Evolutionary conservation across 352 stramenopile genomes (phyloP), one percentile per base, ranked within the genome.

Genomic region (Globisporangium cylindrosporum): DNA sequence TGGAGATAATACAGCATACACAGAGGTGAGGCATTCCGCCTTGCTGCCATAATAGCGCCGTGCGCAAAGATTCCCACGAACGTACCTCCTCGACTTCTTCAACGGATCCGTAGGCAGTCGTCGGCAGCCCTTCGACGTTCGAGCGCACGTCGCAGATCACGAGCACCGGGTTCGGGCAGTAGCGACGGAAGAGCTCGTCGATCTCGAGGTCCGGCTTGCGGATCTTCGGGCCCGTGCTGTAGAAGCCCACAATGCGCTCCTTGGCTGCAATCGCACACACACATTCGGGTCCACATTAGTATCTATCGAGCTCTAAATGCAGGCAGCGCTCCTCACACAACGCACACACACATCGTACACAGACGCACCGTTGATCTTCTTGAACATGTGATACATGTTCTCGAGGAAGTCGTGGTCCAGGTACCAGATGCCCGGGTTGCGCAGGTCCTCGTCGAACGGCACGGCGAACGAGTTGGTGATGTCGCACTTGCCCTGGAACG

Each of bases 391-490:
- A 69, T 91, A 96, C 97, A 99, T 99, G 75, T 86, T 99, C 77
- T 99, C 97, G 48, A 99, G 80, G 74, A 98, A 99, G 83, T 99
- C 98, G 81, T 99, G 97, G 87, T 99, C 98, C 51, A 99, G 81
- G 81, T 99, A 99, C 94, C 98, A 99, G 60, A 99, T 98, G 24
- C 82, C 84, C 43, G 93, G 92, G 82, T 99, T 99, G 63, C 96
- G 95, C 57, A 96, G 78, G 75, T 99, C 97, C 83, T 99, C 98
- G 73, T 99, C 98, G 75, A 99, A 99, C 6, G 98, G 98, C 65
- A 99, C 97, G 8, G 89, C 88, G 75, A 97, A 98, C 65, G 89
- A 97, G 78, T 98, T 98, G 64, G 91, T 97, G 71, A 98, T 91
- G 75, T 98, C 93, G 73, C 94, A 96, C 64, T 94, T 95, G 74